Conservation (phyloP, 225 moss, liverwort and hornwort species). For the Bryoerythrophyllum caledonicum region DNA sequence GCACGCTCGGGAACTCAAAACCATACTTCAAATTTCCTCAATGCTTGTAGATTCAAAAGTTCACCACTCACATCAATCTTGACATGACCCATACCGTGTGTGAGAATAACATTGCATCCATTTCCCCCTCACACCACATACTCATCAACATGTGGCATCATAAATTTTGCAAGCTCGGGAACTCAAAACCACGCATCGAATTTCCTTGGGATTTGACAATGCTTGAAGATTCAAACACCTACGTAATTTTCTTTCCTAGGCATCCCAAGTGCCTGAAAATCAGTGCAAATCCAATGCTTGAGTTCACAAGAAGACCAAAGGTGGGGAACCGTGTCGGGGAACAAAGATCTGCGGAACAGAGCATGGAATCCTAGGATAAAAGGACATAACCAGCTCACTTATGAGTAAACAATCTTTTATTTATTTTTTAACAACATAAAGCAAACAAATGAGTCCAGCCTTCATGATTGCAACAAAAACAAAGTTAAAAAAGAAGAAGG, state of each 20-base stretch:
- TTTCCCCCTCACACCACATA: not conserved
- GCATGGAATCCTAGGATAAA: constrained; percentile 14
- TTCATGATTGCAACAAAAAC: not conserved
- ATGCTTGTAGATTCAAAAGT: too few species aligned
- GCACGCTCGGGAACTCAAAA: too few species aligned
- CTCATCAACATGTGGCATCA: not conserved
- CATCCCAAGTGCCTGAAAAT: not conserved
- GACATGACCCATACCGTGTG: not conserved
- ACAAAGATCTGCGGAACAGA: constrained; percentile 25
- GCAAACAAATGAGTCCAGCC: too few species aligned
- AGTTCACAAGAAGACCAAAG: not conserved
- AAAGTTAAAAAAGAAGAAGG: not conserved
- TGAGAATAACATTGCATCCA: not conserved
- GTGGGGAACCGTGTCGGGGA: not conserved
- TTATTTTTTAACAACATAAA: too few species aligned
- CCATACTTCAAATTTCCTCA: too few species aligned
- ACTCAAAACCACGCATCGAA: not conserved
- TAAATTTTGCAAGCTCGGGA: not conserved
- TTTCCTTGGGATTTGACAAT: not conserved
- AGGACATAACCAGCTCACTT: too few species aligned
- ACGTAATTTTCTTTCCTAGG: too few species aligned
- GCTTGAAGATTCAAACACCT: not conserved
- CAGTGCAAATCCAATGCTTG: constrained; percentile 1
- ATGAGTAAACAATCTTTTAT: too few species aligned
- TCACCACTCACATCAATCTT: too few species aligned